Conservation (phyloP, 176 grass and related monocot genomes). For the Triticum monococcum region DNA sequence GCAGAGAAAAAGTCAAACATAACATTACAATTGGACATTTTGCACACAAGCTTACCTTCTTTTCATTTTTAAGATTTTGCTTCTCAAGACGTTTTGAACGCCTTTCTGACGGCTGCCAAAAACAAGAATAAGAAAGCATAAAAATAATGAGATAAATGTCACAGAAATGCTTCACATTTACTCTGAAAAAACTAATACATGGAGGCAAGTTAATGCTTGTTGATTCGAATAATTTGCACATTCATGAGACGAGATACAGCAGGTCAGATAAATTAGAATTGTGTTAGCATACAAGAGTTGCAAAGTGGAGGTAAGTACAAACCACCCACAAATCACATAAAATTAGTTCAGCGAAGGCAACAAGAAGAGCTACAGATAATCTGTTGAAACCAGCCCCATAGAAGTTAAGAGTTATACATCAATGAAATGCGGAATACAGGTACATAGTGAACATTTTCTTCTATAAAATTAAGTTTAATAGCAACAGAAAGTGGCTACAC, state of each 20-base stretch:
- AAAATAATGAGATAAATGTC: slow-evolving; percentile 26
- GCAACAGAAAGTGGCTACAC: neutral
- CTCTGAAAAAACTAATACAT: slow-evolving; percentile 16
- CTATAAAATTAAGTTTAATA: neutral
- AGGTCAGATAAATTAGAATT: neutral
- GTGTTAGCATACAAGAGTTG: neutral
- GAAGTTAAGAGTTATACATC: neutral
- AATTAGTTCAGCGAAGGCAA: slow-evolving; percentile 1
- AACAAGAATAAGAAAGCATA: slow-evolving; percentile 28
- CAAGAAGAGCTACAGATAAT: slow-evolving; percentile 10
- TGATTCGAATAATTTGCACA: neutral
- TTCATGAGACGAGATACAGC: neutral
- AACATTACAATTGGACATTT: neutral
- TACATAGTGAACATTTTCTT: neutral
- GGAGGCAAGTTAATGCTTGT: neutral
- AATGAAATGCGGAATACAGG: neutral
- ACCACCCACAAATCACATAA: slow-evolving; percentile 15
- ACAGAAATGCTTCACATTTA: slow-evolving; percentile 3
- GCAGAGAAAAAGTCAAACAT: neutral
- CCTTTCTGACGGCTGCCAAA: slow-evolving; percentile 40
- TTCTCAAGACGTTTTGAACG: slow-evolving; percentile 54
- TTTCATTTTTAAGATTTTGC: slow-evolving; percentile 45
- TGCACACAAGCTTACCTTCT: slow-evolving; percentile 25
- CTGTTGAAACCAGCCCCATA: neutral
- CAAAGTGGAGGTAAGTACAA: neutral